Evolutionary conservation across 768 basidiomycete genomes (phyloP), one percentile per base, ranked within the genome.

Genomic region (Mycena indigotica): DNA sequence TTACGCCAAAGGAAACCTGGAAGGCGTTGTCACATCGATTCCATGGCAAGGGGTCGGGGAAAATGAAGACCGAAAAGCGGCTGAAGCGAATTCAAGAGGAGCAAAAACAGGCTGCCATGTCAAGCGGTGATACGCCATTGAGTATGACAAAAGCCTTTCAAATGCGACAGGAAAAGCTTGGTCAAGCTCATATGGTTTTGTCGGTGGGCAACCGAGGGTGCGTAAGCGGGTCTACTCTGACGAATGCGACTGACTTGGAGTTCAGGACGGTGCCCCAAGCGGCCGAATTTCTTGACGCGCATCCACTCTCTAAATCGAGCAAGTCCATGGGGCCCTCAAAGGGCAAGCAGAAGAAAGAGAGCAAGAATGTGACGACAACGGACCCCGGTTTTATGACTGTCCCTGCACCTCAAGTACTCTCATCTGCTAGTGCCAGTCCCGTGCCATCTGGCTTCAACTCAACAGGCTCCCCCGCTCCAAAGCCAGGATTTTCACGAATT

Each of bases 51-150:
- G 93, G 93, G 2, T 92, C 91, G 1, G 97, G 97, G 12, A 91
- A 89, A 77, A 92, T 91, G 85, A 98, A 98, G 82, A 95, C 89
- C 23, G 96, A 98, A 80, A 98, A 98, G 72, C 82, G 93, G 59
- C 68, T 98, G 63, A 95, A 95, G 83, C 95, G 91, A 78, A 98
- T 98, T 62, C 91, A 88, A n/a, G 95, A 98, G 66, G 97, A 99
- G 78, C 85, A 89, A 72, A 98, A 97, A 79, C 84, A 93, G 69
- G 85, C 85, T 57, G 90, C 94, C 10, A 98, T 98, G 95, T 86
- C 82, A 17, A 93, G 93, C 65, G 93, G 93, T 1, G 97, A 99
- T 75, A 98, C 96, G 1, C 95, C 96, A 2, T 76, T 95, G 53
- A 95, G 93, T 68, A 97, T 98, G 91, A 95, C 88, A 64, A 85